Evolutionary conservation across 78 protist genomes (phyloP).

Genomic region (Anaeramoeba ignava): DNA sequence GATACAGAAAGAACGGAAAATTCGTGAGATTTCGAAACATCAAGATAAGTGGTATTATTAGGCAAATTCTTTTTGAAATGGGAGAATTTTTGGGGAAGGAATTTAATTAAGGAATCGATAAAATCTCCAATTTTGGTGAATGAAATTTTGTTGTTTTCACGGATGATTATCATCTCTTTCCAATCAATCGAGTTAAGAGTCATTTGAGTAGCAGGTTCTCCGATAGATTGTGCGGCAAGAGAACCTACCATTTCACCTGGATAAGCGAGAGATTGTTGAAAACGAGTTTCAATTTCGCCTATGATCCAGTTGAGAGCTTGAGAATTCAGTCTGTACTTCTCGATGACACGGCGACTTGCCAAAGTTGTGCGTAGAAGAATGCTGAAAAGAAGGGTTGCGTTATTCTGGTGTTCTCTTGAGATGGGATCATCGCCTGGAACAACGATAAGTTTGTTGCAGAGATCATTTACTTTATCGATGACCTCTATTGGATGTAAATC

Average conservation of each 20-base stretch:
- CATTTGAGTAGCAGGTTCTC: conserved; percentile 99
- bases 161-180: no score
- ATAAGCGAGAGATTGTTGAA: conserved; percentile 36
- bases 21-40: no score
- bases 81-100: no score
- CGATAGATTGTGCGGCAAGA: conserved; percentile 79
- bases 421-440: conserved; percentile 45
- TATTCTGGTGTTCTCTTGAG: conserved; percentile 48
- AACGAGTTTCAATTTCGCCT: conserved; percentile 75
- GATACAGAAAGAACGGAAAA: conserved; percentile 65
- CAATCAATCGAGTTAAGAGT: conserved; percentile 99
- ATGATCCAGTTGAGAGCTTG: conserved; percentile 83
- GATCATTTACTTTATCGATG: conserved; percentile 26
- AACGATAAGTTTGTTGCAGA: conserved; percentile 13
- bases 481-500: conserved; percentile 50
- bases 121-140: no score
- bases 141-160: no score
- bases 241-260: conserved; percentile 84
- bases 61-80: no score
- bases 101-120: no score
- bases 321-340: conserved; percentile 51
- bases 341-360: conserved; percentile 25
- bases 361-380: conserved; percentile 39
- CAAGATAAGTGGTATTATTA: no score
- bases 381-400: conserved; percentile 59